These are phyloP conservation scores for Gossypium herbaceum DNA, from an alignment of 345 rosid genomes.

Conservation along the genomic window DNA sequence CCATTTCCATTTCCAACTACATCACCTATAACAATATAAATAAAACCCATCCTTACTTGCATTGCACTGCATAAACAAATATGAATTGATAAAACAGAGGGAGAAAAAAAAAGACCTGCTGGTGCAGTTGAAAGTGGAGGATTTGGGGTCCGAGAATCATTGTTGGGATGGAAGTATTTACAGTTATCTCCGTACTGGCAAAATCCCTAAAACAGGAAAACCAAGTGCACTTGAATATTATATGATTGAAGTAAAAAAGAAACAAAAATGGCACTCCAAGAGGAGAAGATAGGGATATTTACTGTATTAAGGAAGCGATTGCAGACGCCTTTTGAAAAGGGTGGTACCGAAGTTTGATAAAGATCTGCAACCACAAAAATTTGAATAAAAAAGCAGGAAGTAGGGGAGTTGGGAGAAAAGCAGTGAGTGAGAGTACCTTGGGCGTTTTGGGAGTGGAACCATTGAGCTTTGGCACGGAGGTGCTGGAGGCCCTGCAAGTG, in stretches of 20 bases:
- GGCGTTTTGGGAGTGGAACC: conserved; percentile 45
- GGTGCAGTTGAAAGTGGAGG: conserved; percentile 4
- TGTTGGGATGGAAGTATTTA: conserved; percentile 59
- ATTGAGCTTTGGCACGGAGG: conserved; percentile 74
- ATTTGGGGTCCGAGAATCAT: conserved; percentile 16
- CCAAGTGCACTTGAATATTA: not conserved
- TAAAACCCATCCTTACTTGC: not conserved
- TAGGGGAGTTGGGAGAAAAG: not conserved
- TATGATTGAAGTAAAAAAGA: not conserved
- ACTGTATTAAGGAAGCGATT: conserved; percentile 63
- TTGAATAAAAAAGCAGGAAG: not conserved
- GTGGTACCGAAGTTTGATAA: conserved; percentile 24
- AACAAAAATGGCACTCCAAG: not conserved
- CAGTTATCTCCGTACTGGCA: conserved; percentile 85
- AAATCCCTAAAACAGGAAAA: conserved; percentile 47
- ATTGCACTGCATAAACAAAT: not conserved
- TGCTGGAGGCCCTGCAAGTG: conserved; percentile 80
- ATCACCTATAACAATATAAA: conserved; percentile 22
- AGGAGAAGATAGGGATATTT: not conserved
- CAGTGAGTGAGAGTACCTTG: not conserved
- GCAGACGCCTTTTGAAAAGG: conserved; percentile 47
- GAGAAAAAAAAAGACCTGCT: not conserved
- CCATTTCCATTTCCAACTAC: conserved; percentile 34
- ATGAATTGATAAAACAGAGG: not conserved
- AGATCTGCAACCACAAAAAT: conserved; percentile 21